Base-by-base conservation (phyloP, 345 rosid species). In the Dovyalis caffra region DNA sequence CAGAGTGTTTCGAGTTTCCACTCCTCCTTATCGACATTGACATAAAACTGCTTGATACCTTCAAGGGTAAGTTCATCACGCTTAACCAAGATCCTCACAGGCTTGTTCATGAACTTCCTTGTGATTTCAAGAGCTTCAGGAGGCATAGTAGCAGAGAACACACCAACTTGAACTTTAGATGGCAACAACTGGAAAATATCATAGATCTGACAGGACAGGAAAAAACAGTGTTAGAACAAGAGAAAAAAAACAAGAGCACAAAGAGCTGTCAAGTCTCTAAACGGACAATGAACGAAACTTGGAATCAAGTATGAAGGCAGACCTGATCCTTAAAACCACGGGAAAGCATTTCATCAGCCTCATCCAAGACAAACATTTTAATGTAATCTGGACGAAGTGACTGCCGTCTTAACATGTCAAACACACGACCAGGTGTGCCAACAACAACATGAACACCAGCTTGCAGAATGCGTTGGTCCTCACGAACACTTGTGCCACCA, bases 331-430 rank as follows among this genome's bases (percentile, higher is more conserved):
- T 94, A 68, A 94, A 92, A 83, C 97, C 97, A 69, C 97, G 91
- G 6, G 98, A 94, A 68, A 94, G 97, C 98, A 94, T 94, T 69
- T 94, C 97, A 88, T 94, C 98, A 49, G 98, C 96, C 83, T 94
- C 98, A 72, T 94, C 98, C 77, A 94, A 82, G 23, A 94, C 97
- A 78, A 92, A 94, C 94, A 92, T 94, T 73, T 70, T 91, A 65
- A 94, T 94, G 25, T 87, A 78, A 76, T 92, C 97, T 3, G 95
- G 88, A 2, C 91, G 89, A 45, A 94, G 95, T 3, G 97, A 94
- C 68, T 94, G 93, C 83, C 97, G 88, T 12, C 91, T 85, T 74
- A 94, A 77, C 98, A 94, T 90, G 88, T 94, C 98, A 76, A 92
- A 94, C 53, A 94, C 98, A 85, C 98, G 98, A 28, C 97, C 97